phyloP scores from a whole-genome alignment of 1,139 yeast species.

The Debaryomyces nepalensis region DNA sequence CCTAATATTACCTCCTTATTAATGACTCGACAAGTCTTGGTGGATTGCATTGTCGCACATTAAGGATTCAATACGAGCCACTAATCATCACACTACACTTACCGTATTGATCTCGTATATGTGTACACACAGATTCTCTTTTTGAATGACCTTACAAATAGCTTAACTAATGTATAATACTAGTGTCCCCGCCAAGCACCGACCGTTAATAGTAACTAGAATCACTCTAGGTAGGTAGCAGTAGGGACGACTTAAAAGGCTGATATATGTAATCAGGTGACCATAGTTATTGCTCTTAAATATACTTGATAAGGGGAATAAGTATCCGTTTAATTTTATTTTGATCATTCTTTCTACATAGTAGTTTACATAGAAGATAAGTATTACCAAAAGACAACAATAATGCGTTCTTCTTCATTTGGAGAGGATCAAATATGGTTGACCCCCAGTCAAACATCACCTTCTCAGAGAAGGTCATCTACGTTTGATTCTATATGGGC shows the following conservation, averaged over 20 bases:
- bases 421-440: slow-evolving; percentile 13
- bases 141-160: slow-evolving; percentile 11
- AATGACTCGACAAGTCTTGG: neutral
- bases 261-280: slow-evolving; percentile 6
- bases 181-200: slow-evolving; percentile 8
- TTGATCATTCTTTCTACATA: slow-evolving; percentile 2
- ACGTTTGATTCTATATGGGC: slow-evolving; percentile 14
- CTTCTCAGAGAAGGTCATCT: slow-evolving; percentile 12
- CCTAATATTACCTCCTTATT: neutral
- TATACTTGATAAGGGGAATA: slow-evolving; percentile 11
- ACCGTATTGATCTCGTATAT: slow-evolving; percentile 10
- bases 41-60: slow-evolving; percentile 4
- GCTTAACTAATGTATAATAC: slow-evolving; percentile 3
- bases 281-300: slow-evolving; percentile 8
- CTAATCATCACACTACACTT: neutral
- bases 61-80: neutral
- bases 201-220: slow-evolving; percentile 8
- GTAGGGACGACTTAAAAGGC: neutral
- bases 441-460: slow-evolving; percentile 8
- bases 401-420: slow-evolving; percentile 12
- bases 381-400: slow-evolving; percentile 7
- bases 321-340: slow-evolving; percentile 5
- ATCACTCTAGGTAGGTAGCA: slow-evolving; percentile 1
- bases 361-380: neutral
- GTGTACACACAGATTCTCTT: slow-evolving; percentile 5